Evolutionary conservation across 306 rosid genomes (phyloP).

Genomic region (Luffa acutangula): DNA sequence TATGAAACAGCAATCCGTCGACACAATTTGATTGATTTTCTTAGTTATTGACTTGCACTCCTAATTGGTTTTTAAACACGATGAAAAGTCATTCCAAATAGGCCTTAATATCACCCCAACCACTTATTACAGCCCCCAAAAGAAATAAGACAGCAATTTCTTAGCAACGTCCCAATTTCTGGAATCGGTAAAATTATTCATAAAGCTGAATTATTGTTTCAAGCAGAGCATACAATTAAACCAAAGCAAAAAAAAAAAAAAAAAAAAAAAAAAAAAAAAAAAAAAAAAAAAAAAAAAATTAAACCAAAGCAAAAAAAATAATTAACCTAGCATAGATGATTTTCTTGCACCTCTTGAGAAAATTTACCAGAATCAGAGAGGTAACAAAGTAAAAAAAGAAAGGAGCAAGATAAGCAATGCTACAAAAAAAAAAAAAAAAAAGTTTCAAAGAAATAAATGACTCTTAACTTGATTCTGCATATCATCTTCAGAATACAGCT

Average conservation of each 20-base stretch:
- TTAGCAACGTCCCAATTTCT: background rate
- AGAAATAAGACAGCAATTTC: no score
- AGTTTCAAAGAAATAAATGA: slow-evolving; percentile 18
- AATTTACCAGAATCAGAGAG: background rate
- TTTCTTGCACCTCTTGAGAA: background rate
- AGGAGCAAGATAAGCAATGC: background rate
- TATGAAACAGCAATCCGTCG: no score
- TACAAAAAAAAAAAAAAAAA: background rate
- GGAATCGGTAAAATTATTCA: background rate
- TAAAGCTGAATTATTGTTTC: background rate
- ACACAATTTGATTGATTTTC: no score
- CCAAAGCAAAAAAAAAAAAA: background rate
- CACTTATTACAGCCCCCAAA: no score
- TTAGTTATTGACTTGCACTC: no score
- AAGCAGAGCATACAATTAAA: background rate
- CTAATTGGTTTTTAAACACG: no score
- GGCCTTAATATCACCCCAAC: no score
- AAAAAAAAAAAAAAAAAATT: no score
- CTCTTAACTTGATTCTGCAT: slow-evolving; percentile 16
- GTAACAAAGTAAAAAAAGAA: background rate
- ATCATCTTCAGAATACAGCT: slow-evolving; percentile 16
- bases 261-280: no score
- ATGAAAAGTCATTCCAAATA: no score
- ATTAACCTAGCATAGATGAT: background rate
- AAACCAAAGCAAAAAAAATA: background rate